Percentiles rank a stretch among this genome's conserved stretches.
Evolutionary conservation across 2,329 filamentous ascomycete genomes (phyloP).

Genomic region (Colletotrichum horii): DNA sequence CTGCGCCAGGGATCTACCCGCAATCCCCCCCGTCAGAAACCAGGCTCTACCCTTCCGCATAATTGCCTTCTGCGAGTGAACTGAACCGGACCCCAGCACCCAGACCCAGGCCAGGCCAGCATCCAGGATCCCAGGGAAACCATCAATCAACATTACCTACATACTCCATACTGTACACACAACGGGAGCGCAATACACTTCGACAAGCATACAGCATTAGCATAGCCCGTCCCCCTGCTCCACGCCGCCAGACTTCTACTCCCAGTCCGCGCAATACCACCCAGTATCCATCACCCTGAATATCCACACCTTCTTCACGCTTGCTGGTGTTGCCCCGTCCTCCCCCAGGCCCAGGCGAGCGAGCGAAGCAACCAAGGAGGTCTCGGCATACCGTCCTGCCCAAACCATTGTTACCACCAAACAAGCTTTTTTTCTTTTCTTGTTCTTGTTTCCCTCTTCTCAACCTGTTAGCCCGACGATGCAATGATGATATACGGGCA

Average conservation of each 20-base stretch:
- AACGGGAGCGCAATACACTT: background rate
- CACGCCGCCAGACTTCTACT: background rate
- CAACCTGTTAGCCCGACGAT: background rate
- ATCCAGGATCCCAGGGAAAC: background rate
- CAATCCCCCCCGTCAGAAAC: background rate
- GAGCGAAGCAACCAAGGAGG: background rate
- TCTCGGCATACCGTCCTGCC: background rate
- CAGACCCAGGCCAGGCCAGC: background rate
- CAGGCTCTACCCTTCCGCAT: background rate
- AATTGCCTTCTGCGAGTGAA: background rate
- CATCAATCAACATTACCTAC: background rate
- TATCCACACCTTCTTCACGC: background rate
- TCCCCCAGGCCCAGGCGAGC: background rate
- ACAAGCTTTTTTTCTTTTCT: constrained; percentile 16
- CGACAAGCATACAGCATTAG: background rate
- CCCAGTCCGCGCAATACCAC: background rate
- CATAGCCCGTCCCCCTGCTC: background rate
- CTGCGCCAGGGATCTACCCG: constrained; percentile 16
- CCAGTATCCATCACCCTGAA: background rate
- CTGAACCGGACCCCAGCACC: background rate
- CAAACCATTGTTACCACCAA: background rate
- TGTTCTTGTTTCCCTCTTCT: background rate
- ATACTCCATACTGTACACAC: background rate
- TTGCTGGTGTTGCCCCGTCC: constrained; percentile 14
- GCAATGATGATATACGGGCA: constrained; percentile 24